These are phyloP conservation scores for Russula emetica DNA, from an alignment of 768 basidiomycete genomes.

Conservation along the genomic window DNA sequence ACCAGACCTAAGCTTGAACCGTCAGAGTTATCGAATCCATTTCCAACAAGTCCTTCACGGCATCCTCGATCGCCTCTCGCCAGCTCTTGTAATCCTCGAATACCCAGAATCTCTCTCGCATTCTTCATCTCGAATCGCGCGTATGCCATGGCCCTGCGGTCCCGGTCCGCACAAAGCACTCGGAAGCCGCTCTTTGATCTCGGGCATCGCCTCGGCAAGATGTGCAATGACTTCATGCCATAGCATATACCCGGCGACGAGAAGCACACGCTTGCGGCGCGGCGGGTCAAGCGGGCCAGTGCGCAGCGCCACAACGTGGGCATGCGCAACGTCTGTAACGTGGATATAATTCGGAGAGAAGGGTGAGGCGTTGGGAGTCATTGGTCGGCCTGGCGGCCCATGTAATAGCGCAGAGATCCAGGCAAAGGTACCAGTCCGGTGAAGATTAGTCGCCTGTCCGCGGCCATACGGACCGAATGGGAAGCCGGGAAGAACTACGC, in stretches of 20 bases:
- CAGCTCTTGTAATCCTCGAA: constrained; percentile 11
- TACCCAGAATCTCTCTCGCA: constrained; percentile 19
- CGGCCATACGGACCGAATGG: constrained; percentile 22
- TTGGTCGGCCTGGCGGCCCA: constrained; percentile 15
- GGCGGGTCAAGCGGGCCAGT: constrained; percentile 7
- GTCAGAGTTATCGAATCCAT: constrained; percentile 2
- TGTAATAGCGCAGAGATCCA: constrained; percentile 20
- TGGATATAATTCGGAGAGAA: constrained; percentile 25
- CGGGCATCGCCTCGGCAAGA: constrained; percentile 15
- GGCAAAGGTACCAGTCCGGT: constrained; percentile 17
- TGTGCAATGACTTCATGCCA: constrained; percentile 20
- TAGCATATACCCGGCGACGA: constrained; percentile 17
- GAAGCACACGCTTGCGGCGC: constrained; percentile 19
- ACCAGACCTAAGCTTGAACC: background rate
- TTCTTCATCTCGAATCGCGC: constrained; percentile 20
- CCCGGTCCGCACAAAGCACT: constrained; percentile 1
- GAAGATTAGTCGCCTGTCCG: constrained; percentile 13
- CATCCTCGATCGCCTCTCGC: constrained; percentile 18
- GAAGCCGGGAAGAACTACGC: constrained; percentile 17
- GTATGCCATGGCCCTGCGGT: background rate
- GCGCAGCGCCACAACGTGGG: constrained; percentile 17
- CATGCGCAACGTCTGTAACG: constrained; percentile 16
- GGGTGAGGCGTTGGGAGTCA: constrained; percentile 11
- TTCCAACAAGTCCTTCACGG: constrained; percentile 14
- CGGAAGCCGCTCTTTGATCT: constrained; percentile 16